These are phyloP conservation scores for Schwanniomyces yamadae DNA, from an alignment of 805 yeast genomes.

Conservation along the genomic window DNA sequence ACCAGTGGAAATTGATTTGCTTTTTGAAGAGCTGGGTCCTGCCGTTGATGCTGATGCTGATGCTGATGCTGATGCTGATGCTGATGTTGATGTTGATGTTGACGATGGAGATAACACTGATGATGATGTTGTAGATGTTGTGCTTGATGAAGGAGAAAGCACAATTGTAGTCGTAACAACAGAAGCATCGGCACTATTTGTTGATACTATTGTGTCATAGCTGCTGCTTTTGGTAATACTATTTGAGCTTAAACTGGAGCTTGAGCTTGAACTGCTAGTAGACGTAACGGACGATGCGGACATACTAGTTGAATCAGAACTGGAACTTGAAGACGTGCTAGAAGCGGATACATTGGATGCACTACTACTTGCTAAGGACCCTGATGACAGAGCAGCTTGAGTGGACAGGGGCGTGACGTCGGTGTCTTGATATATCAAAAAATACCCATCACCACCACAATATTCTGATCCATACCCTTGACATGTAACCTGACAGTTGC, in stretches of 20 bases:
- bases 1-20: slow-evolving; percentile 29
- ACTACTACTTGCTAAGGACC: slow-evolving; percentile 7
- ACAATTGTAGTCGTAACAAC: slow-evolving; percentile 5
- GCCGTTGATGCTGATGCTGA: slow-evolving; percentile 7
- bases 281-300: not conserved
- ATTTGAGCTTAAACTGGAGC: not conserved
- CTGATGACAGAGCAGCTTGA: slow-evolving; percentile 10
- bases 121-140: slow-evolving; percentile 8
- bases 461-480: slow-evolving; percentile 36
- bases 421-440: slow-evolving; percentile 28
- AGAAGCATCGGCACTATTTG: slow-evolving; percentile 3
- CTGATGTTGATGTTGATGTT: slow-evolving; percentile 12
- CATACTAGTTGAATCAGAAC: not conserved
- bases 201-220: not conserved
- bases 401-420: slow-evolving; percentile 5
- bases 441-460: slow-evolving; percentile 40
- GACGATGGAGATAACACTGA: slow-evolving; percentile 9
- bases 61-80: slow-evolving; percentile 14
- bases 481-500: slow-evolving; percentile 32
- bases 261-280: slow-evolving; percentile 1
- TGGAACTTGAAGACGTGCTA: slow-evolving; percentile 10
- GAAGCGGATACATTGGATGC: slow-evolving; percentile 9
- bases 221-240: slow-evolving; percentile 8
- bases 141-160: slow-evolving; percentile 12
- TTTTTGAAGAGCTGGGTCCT: slow-evolving; percentile 7